These are phyloP conservation scores for Lotmaria passim DNA, from an alignment of 208 protist genomes.

Conservation along the genomic window DNA sequence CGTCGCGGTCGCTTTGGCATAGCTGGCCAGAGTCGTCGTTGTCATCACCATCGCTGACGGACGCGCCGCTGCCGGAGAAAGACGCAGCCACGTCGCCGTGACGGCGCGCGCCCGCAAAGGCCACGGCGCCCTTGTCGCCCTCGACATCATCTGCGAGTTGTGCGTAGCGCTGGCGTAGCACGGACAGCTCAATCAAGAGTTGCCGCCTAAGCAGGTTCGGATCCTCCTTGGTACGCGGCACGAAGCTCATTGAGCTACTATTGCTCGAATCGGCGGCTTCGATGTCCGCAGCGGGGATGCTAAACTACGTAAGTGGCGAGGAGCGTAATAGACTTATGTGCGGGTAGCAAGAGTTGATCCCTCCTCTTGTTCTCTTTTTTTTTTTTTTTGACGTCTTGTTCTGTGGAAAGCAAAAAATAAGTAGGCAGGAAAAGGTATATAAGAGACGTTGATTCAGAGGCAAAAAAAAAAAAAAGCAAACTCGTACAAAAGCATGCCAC, in stretches of 20 bases:
- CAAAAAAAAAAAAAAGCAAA: too few relatives aligned
- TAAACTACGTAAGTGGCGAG: too few relatives aligned
- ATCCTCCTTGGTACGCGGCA: background rate
- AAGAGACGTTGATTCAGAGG: too few relatives aligned
- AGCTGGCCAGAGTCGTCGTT: conserved; percentile 28
- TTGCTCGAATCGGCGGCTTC: too few relatives aligned
- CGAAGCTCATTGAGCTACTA: background rate
- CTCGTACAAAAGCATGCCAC: too few relatives aligned
- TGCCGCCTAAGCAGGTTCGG: conserved; percentile 15
- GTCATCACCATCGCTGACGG: background rate
- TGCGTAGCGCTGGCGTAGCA: conserved; percentile 26
- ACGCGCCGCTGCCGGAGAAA: background rate
- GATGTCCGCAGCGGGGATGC: too few relatives aligned
- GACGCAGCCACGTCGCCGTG: background rate
- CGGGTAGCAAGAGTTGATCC: too few relatives aligned
- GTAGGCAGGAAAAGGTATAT: too few relatives aligned
- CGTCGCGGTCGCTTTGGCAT: conserved; percentile 79
- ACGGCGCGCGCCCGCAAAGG: background rate
- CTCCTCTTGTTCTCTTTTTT: too few relatives aligned
- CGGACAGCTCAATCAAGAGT: conserved; percentile 37
- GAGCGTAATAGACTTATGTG: too few relatives aligned
- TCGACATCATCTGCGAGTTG: background rate
- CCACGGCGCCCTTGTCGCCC: background rate
- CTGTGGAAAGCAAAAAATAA: too few relatives aligned
- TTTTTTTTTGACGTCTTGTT: too few relatives aligned